Evolutionary conservation across 169 alveolate species (phyloP).

Genomic region (Cryptosporidium meleagridis): DNA sequence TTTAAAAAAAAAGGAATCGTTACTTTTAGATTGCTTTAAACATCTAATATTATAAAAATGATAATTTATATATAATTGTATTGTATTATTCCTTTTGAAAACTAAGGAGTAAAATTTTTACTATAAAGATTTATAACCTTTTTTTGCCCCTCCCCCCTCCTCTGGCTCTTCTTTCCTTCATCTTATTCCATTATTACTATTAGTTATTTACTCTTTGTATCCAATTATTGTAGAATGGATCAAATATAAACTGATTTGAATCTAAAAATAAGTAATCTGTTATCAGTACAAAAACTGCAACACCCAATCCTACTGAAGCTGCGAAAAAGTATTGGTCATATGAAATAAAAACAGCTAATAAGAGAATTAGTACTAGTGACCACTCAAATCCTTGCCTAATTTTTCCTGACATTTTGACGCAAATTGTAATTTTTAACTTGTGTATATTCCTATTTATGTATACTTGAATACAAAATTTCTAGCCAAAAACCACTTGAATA

Average conservation of each 20-base stretch:
- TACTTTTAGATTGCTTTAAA: background rate
- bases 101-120: too few relatives aligned
- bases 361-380: slow-evolving; percentile 17
- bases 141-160: background rate
- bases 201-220: slow-evolving; percentile 25
- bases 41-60: background rate
- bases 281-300: slow-evolving; percentile 22
- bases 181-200: background rate
- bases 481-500: background rate
- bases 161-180: background rate
- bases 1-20: background rate
- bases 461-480: too few relatives aligned
- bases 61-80: background rate
- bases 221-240: slow-evolving; percentile 72
- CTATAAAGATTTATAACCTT: background rate
- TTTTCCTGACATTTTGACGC: slow-evolving; percentile 26
- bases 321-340: slow-evolving; percentile 44
- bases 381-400: slow-evolving; percentile 72
- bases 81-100: background rate
- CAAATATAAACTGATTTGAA: slow-evolving; percentile 60
- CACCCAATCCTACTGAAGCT: slow-evolving; percentile 50
- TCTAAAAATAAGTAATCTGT: slow-evolving; percentile 48
- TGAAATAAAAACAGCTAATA: slow-evolving; percentile 40
- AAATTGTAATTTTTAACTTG: background rate
- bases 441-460: background rate